phyloP scores from a whole-genome alignment of 257 asterid genomes.

The Solanum etuberosum region DNA sequence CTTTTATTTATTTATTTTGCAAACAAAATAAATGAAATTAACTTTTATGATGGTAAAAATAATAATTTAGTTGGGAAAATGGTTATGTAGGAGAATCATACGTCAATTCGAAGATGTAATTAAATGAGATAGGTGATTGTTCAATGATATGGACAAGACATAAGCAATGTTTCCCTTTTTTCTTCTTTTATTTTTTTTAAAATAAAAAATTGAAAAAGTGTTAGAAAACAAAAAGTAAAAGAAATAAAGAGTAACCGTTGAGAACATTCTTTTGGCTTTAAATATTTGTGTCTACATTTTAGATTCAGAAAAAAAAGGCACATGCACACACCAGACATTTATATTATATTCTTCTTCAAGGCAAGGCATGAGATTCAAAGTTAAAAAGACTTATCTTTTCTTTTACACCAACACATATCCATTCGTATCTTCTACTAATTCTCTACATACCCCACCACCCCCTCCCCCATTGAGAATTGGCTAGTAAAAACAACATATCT shows the following conservation, averaged over 20 bases:
- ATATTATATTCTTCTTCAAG: not conserved
- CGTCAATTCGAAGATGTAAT: not conserved
- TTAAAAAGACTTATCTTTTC: conserved; percentile 22
- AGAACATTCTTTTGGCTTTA: conserved; percentile 42
- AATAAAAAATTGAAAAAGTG: not conserved
- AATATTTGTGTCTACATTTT: conserved; percentile 9
- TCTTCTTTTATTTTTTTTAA: not conserved
- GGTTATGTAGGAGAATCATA: not conserved
- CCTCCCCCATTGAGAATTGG: not conserved
- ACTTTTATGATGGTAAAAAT: not conserved
- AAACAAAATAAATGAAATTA: not conserved
- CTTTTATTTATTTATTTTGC: not conserved
- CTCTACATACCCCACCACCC: not conserved
- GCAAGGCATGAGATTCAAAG: conserved; percentile 45
- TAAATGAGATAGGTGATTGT: not conserved
- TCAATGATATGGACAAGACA: conserved; percentile 4
- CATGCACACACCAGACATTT: conserved; percentile 6
- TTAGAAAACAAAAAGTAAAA: not conserved
- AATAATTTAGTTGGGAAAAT: not conserved
- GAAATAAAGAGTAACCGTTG: conserved; percentile 16
- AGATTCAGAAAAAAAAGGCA: not conserved
- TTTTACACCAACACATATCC: conserved; percentile 29
- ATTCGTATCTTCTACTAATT: conserved; percentile 1
- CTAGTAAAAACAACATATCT: not conserved
- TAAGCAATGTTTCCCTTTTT: not conserved